Conservation (phyloP, 768 basidiomycete species). For the Xerocomellus dryophilus region DNA sequence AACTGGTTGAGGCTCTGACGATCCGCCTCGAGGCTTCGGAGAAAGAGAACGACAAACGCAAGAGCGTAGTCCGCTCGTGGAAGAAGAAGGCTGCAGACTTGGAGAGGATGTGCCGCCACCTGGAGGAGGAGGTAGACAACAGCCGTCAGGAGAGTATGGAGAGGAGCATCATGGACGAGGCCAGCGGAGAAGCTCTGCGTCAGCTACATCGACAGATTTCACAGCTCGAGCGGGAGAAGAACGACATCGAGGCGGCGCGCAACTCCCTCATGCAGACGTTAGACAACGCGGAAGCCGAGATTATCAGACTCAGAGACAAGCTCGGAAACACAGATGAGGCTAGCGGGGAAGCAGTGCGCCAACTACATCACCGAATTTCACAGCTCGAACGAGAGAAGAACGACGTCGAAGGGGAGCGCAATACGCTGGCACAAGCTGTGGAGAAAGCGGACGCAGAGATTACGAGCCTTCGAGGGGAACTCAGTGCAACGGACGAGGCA, state of each 20-base stretch:
- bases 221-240: slow-evolving; percentile 66
- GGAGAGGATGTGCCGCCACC: slow-evolving; percentile 58
- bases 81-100: slow-evolving; percentile 77
- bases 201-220: slow-evolving; percentile 79
- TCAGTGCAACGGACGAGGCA: slow-evolving; percentile 51
- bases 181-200: slow-evolving; percentile 73
- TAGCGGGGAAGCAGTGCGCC: slow-evolving; percentile 49
- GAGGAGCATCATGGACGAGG: slow-evolving; percentile 79
- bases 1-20: slow-evolving; percentile 60
- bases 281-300: slow-evolving; percentile 55
- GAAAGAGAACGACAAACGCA: slow-evolving; percentile 62
- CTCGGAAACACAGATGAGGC: too few species aligned
- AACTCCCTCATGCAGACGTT: slow-evolving; percentile 30
- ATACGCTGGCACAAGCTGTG: slow-evolving; percentile 27
- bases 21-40: slow-evolving; percentile 53
- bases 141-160: slow-evolving; percentile 80
- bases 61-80: slow-evolving; percentile 53
- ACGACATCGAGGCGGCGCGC: slow-evolving; percentile 46
- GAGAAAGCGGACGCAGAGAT: not conserved
- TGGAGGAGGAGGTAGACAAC: slow-evolving; percentile 86
- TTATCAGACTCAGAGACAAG: slow-evolving; percentile 52
- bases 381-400: slow-evolving; percentile 63
- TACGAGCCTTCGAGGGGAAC: not conserved
- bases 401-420: slow-evolving; percentile 47
- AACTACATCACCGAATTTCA: slow-evolving; percentile 72